A percentile compares a stretch with the other conserved stretches of the same genome.
These are phyloP conservation scores for Diplodia scrobiculata DNA, from an alignment of 2,329 filamentous ascomycete genomes.

Conservation along the genomic window DNA sequence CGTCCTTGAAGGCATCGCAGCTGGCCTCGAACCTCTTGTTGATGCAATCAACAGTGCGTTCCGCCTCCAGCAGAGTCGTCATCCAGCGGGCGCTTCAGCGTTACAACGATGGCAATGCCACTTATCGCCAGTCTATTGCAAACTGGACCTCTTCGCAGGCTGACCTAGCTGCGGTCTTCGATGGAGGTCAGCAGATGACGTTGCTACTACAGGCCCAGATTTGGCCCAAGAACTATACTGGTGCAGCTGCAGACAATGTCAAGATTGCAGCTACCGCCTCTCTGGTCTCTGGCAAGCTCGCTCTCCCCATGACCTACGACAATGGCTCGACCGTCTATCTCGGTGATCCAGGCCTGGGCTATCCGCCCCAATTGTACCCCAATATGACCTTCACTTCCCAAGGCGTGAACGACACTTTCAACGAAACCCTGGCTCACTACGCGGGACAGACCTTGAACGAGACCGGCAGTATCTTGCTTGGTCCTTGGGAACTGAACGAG, in stretches of 20 bases:
- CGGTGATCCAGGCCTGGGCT: constrained; percentile 64
- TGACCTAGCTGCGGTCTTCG: constrained; percentile 74
- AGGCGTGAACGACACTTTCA: constrained; percentile 41
- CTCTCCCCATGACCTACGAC: constrained; percentile 55
- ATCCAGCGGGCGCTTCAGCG: constrained; percentile 56
- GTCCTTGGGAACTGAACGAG: constrained; percentile 71
- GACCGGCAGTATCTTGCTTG: constrained; percentile 68
- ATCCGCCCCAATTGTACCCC: constrained; percentile 72
- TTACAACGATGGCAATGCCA: constrained; percentile 60
- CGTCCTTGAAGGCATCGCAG: constrained; percentile 82
- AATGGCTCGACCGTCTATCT: constrained; percentile 52
- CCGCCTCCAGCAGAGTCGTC: constrained; percentile 66
- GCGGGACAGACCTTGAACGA: constrained; percentile 49
- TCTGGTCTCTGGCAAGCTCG: constrained; percentile 51
- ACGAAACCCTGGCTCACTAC: constrained; percentile 45
- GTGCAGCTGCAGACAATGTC: constrained; percentile 49
- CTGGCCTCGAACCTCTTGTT: constrained; percentile 77
- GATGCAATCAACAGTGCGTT: constrained; percentile 72
- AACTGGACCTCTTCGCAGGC: constrained; percentile 64
- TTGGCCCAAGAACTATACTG: constrained; percentile 68
- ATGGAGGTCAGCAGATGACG: constrained; percentile 53
- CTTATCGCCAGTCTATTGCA: constrained; percentile 36
- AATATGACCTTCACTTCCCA: constrained; percentile 67
- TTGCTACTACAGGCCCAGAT: constrained; percentile 71
- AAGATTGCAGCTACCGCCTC: constrained; percentile 66